phyloP scores from a whole-genome alignment of 108 stramenopile genomes.

The Schizochytrium sp. region DNA sequence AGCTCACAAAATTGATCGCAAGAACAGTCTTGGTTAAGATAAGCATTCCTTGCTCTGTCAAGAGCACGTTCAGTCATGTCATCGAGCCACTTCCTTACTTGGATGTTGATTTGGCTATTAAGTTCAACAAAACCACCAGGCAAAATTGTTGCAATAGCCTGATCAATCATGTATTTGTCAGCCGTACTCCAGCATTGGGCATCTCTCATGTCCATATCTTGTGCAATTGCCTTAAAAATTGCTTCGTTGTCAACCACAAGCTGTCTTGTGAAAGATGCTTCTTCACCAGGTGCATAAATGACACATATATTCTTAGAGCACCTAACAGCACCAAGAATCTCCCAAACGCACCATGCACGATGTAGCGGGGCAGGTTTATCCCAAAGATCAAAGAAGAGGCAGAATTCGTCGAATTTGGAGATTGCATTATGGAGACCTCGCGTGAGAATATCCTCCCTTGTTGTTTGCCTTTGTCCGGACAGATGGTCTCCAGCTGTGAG shows the following conservation, averaged over 20 bases:
- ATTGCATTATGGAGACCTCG: constrained; percentile 20
- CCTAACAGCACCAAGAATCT: background rate
- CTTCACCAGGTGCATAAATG: background rate
- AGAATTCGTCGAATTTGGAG: background rate
- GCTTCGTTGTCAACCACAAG: background rate
- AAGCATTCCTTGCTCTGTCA: too few relatives aligned
- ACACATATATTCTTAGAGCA: background rate
- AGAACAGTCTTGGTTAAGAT: too few relatives aligned
- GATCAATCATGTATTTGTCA: background rate
- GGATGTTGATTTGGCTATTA: background rate
- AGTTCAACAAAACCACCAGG: background rate
- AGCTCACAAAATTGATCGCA: too few relatives aligned
- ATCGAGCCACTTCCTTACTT: background rate
- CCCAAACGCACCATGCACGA: constrained; percentile 55
- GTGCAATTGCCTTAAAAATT: background rate
- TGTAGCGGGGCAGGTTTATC: background rate
- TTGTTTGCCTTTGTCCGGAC: background rate
- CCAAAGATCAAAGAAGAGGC: constrained; percentile 32
- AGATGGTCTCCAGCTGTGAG: background rate
- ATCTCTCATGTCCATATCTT: background rate
- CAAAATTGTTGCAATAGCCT: background rate
- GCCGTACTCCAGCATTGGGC: background rate
- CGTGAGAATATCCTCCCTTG: background rate
- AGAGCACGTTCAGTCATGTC: background rate
- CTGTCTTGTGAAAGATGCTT: background rate